Evolutionary conservation across 164 flowering plant genomes (phyloP), one percentile per base, ranked within the genome.

Genomic region (Vitis rotundifolia): DNA sequence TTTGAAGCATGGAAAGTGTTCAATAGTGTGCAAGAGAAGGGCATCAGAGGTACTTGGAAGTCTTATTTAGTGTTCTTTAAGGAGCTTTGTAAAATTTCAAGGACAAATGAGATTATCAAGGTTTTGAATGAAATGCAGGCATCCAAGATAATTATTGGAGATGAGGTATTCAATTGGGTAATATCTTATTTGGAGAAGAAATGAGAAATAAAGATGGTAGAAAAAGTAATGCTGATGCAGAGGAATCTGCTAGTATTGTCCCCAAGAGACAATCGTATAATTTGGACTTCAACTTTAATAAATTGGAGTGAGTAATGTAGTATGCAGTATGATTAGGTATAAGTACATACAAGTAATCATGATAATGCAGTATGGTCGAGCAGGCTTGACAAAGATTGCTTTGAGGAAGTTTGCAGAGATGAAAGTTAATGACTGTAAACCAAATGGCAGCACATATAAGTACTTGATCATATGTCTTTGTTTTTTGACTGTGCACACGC

Each of bases 281-380:
- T n/a, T n/a, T n/a, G n/a, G n/a, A n/a, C n/a, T n/a, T n/a, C n/a
- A n/a, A n/a, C n/a, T n/a, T n/a, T n/a, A n/a, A 73, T 8, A 63
- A 68, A 37, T 61, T 65, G 16, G 79, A 74, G 49, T 73, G 64
- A 67, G 11, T 3, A 10, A 53, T 18, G 47, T 53, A 28, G 14
- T 71, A 60, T 57, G 14, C 66, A 18, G 59, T 82, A 64, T 82
- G 92, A 66, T 69, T 93, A 49, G 85, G 92, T 68, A 89, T 97
- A 61, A 92, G 97, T 97, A 86, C 90, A n/a, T n/a, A n/a, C n/a
- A n/a, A n/a, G n/a, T n/a, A 68, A 91, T 94, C 79, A 88, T 91
- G 90, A 86, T 94, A 57, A 76, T 89, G 83, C 88, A 83, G 66
- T 91, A 89, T 67, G 97, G 92, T 51, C 81, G 93, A 75, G 85